These are phyloP conservation scores for Nymphaea colorata DNA, from an alignment of 164 flowering plant genomes.

Conservation along the genomic window DNA sequence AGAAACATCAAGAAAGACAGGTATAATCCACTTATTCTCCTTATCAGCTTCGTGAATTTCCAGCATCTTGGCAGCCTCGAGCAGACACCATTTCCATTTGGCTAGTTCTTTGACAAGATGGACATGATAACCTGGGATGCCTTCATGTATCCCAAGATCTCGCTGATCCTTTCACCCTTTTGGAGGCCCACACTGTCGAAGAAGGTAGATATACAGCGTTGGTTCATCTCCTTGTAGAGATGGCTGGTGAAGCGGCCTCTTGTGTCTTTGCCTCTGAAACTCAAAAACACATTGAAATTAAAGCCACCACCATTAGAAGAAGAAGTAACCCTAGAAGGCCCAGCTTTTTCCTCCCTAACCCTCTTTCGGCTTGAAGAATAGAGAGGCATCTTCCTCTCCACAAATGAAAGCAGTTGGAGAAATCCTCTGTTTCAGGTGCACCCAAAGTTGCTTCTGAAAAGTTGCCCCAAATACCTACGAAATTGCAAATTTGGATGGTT, in stretches of 20 bases:
- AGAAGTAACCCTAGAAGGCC: too few relatives aligned
- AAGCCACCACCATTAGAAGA: too few relatives aligned
- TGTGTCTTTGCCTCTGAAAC: constrained; percentile 19
- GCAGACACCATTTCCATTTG: constrained; percentile 24
- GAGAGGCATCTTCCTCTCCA: too few relatives aligned
- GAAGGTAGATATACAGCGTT: constrained; percentile 6
- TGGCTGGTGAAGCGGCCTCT: constrained; percentile 1
- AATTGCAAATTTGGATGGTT: too few relatives aligned
- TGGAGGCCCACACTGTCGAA: constrained; percentile 7
- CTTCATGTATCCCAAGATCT: constrained; percentile 21
- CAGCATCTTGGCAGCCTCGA: constrained; percentile 23
- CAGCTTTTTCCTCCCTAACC: too few relatives aligned
- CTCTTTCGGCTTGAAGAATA: too few relatives aligned
- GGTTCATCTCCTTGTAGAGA: constrained; percentile 7
- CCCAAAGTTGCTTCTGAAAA: too few relatives aligned
- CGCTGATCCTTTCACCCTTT: constrained; percentile 16
- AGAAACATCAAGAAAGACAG: too few relatives aligned
- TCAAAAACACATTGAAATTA: constrained; percentile 11
- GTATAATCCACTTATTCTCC: too few relatives aligned
- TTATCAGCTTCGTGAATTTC: background rate
- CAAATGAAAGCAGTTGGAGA: too few relatives aligned
- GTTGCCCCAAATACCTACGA: too few relatives aligned
- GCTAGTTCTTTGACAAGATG: constrained; percentile 27
- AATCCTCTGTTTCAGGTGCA: too few relatives aligned
- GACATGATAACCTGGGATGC: constrained; percentile 24